A percentile compares a stretch with the other conserved stretches of the same genome.
Evolutionary conservation across 495 filamentous ascomycete genomes (phyloP).

Genomic region (Neurospora intermedia): DNA sequence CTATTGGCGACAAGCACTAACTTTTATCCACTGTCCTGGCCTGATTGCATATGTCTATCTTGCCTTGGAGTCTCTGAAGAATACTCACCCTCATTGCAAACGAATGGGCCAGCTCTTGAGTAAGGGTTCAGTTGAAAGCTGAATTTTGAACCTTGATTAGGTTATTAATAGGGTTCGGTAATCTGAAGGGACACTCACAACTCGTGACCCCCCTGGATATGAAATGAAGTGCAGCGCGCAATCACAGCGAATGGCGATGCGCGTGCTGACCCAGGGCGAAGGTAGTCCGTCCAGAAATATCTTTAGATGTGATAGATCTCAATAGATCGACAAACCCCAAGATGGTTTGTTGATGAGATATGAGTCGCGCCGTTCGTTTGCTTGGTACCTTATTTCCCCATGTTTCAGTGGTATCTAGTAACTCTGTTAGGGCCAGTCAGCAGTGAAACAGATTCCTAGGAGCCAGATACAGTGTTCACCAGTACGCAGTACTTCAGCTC

Average conservation of each 20-base stretch:
- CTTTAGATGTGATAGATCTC: background rate
- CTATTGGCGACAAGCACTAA: background rate
- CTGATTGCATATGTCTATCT: background rate
- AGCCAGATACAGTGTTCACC: background rate
- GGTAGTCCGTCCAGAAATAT: background rate
- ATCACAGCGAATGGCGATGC: background rate
- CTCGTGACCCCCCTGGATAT: background rate
- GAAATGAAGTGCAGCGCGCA: background rate
- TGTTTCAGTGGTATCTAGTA: background rate
- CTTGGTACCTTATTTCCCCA: background rate
- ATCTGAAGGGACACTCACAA: background rate
- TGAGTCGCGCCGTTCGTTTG: background rate
- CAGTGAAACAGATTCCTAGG: background rate
- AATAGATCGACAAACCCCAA: background rate
- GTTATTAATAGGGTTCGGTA: background rate
- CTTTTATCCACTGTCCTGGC: background rate
- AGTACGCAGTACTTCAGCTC: background rate
- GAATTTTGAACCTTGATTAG: background rate
- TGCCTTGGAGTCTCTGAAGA: too few relatives aligned
- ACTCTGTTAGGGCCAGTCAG: background rate
- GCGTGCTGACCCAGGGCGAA: background rate
- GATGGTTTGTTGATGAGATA: background rate
- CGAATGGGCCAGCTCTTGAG: background rate
- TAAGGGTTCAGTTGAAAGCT: background rate
- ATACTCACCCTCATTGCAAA: too few relatives aligned